These are phyloP conservation scores for Neovahlkampfia damariscottae DNA, from an alignment of 78 protist species.

Conservation along the genomic window DNA sequence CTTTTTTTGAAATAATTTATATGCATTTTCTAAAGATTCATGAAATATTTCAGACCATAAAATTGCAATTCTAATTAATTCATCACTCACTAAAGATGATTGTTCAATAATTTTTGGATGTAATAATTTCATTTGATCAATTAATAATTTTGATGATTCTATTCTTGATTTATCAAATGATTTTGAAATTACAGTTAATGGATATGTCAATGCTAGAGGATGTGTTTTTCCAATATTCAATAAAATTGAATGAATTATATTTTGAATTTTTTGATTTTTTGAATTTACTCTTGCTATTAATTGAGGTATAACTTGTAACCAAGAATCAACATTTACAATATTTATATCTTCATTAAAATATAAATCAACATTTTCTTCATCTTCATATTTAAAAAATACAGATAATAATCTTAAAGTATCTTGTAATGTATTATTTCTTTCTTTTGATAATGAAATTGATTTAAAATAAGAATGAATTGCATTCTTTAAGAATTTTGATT, in stretches of 20 bases:
- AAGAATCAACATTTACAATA: conserved; percentile 72
- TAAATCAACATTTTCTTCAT: conserved; percentile 34
- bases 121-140: background rate
- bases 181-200: conserved; percentile 86
- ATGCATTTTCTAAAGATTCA: conserved; percentile 94
- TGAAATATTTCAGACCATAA: conserved; percentile 96
- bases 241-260: conserved; percentile 57
- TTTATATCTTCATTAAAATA: conserved; percentile 46
- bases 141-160: background rate
- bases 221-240: conserved; percentile 73
- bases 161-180: background rate
- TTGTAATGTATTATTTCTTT: conserved; percentile 38
- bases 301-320: conserved; percentile 91
- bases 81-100: conserved; percentile 76
- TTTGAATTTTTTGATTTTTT: conserved; percentile 35
- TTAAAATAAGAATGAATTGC: conserved; percentile 63
- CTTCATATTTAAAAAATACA: conserved; percentile 78
- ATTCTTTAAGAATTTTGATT: background rate
- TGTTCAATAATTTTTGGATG: conserved; percentile 23
- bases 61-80: conserved; percentile 93
- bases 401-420: conserved; percentile 78
- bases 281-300: conserved; percentile 90
- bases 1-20: conserved; percentile 68
- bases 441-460: conserved; percentile 55
- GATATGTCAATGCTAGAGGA: conserved; percentile 97